Evolutionary conservation across 768 basidiomycete genomes (phyloP), one percentile per base, ranked within the genome.

Genomic region (Ramaria sp.): DNA sequence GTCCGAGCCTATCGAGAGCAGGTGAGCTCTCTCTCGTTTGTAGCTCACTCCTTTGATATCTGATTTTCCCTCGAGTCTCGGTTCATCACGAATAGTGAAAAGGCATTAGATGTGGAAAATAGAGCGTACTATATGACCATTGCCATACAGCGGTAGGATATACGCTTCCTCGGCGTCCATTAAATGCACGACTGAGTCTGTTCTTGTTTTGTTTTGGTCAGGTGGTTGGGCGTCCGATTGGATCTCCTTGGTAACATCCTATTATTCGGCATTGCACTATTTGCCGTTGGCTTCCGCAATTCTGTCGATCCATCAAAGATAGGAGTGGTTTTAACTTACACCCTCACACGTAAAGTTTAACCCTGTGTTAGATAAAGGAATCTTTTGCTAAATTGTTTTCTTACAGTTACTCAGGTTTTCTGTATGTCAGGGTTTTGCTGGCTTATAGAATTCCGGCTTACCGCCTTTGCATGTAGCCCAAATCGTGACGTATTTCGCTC

Each of bases 201-300:
- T 54, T 32, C 45, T 52, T 9, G 52, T 53, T 13, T 44, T 56
- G n/a, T 20, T 41, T 56, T 39, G 58, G 43, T 59, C 63, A 55
- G 53, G 44, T 86, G 82, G 82, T 69, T 85, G 1, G 72, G 73
- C 3, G 63, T 83, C 7, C 71, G 85, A 13, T 71, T 88, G 1
- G 84, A 87, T 57, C 66, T 85, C 24, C 77, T 84, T 24, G 82
- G 78, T 1, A 83, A 84, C 60, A 56, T 80, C n/a, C 66, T 88
- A 12, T 72, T 88, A 24, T 70, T 88, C 18, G 82, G 83, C 1
- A 85, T 90, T 43, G 79, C 71, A 2, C 65, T 88, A 13, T 86
- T 88, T 62, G 83, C 81, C 1, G 78, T 78, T 12, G 78, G 79
- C 2, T 80, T 81, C 63, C 67, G 82, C 16, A 67, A 71, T 37